Base-by-base conservation (phyloP, 345 rosid genomes). In the Capsella bursapastoris region DNA sequence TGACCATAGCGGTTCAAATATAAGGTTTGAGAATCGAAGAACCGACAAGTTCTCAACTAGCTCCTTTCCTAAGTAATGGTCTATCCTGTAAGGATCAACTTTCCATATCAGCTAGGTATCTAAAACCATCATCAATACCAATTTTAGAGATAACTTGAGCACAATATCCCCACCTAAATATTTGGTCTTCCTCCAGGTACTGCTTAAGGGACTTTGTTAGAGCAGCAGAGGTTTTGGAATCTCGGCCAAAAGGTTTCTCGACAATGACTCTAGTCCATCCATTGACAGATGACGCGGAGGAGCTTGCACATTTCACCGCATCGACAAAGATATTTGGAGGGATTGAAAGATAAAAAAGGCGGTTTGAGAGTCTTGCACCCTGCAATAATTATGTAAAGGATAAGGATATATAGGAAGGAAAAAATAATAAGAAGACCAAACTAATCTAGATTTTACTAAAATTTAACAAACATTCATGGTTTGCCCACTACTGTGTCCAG, bases 221-320 rank as follows among this genome's bases (percentile, higher is more conserved):
- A 48, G 97, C 93, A 73, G 97, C 97, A 0, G 97, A 95, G 56
- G 99, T 90, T 71, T 88, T 89, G 37, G 97, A 90, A 83, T 92
- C 97, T 74, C 96, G 85, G 57, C 99, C 99, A 82, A 95, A 95
- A 71, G 99, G 99, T 84, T 95, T 95, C 91, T 95, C 99, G 3
- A 95, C 97, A 82, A 92, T 92, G 83, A 95, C 99, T 81, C 97
- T 86, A 55, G 96, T 92, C 99, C 97, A 95, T 76, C 99, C 97
- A 74, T 76, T 82, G 75, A 84, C 83, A 80, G 99, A 86, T 68
- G 99, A 92, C 64, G 97, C 96, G 47, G 97, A 90, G 5, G 69
- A 57, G 86, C 94, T 95, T 49, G 99, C 96, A 75, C 98, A 90
- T 83, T 72, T 90, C 70, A 92, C 98, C 0, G 99, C 99, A 53